Conservation (phyloP, 225 moss, liverwort and hornwort genomes). For the Takakia lepidozioides region DNA sequence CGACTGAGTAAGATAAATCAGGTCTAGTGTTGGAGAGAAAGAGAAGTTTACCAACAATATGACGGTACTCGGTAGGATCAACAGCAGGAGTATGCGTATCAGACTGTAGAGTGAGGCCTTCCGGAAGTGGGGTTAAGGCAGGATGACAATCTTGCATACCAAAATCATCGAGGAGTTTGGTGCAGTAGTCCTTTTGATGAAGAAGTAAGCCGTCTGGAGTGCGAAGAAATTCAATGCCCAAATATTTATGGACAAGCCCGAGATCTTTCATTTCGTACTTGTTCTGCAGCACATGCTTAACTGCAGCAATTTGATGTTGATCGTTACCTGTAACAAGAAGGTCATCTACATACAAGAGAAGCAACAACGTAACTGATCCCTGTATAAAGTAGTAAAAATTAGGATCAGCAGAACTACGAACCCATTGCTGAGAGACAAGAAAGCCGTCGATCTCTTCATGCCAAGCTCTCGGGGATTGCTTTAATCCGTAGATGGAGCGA, state of each 20-base stretch:
- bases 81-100: neutral
- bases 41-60: neutral
- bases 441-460: neutral
- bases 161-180: neutral
- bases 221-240: neutral
- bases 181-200: no score
- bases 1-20: neutral
- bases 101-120: neutral
- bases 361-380: no score
- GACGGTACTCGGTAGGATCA: neutral
- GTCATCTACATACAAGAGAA: conserved; percentile 4
- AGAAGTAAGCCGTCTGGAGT: no score
- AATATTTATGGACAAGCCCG: neutral
- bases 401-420: neutral
- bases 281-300: neutral
- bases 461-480: conserved; percentile 2
- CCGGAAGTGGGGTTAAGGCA: neutral
- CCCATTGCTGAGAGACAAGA: neutral
- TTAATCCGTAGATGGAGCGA: conserved; percentile 1
- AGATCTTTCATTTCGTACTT: conserved; percentile 1
- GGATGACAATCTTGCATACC: neutral
- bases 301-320: neutral
- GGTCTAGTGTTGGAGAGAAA: neutral
- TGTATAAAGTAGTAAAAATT: neutral
- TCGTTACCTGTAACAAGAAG: conserved; percentile 1